Percentiles rank a stretch among this genome's conserved stretches.
Evolutionary conservation across 2,329 filamentous ascomycete species (phyloP).

Genomic region (Pezicula carpinea): DNA sequence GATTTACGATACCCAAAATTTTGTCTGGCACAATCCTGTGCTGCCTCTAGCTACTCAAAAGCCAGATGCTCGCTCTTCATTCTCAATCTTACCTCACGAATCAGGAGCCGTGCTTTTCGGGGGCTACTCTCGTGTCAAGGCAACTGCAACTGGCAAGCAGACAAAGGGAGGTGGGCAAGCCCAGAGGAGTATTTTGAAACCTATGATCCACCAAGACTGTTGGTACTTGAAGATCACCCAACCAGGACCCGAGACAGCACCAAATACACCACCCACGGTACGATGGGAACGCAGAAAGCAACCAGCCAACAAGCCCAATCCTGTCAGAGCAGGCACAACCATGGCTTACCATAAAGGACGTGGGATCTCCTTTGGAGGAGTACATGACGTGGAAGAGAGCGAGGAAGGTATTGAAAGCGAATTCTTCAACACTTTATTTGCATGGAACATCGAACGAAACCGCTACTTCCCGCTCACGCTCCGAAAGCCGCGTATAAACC

Average conservation of each 20-base stretch:
- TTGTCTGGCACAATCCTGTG: constrained; percentile 74
- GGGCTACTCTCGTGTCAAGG: constrained; percentile 89
- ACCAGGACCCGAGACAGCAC: constrained; percentile 61
- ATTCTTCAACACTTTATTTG: constrained; percentile 89
- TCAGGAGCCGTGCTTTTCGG: constrained; percentile 86
- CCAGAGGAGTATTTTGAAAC: constrained; percentile 72
- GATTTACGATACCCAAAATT: constrained; percentile 90
- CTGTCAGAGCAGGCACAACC: constrained; percentile 79
- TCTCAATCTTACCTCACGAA: constrained; percentile 87
- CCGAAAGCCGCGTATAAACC: constrained; percentile 65
- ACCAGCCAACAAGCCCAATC: constrained; percentile 82
- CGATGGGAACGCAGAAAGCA: constrained; percentile 93
- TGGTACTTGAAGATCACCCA: constrained; percentile 84
- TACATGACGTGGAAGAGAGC: constrained; percentile 85
- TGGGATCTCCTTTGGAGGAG: constrained; percentile 89
- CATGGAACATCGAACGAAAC: constrained; percentile 94
- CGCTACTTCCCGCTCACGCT: constrained; percentile 83
- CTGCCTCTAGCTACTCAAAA: constrained; percentile 77
- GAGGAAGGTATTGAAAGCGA: constrained; percentile 96
- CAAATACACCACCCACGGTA: constrained; percentile 64
- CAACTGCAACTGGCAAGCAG: constrained; percentile 58
- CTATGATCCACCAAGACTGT: constrained; percentile 89
- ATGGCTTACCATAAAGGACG: constrained; percentile 94
- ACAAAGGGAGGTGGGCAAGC: constrained; percentile 53
- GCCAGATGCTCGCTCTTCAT: constrained; percentile 86